Percentiles rank a stretch among this genome's conserved stretches.
These are phyloP conservation scores for Aspergillus bombycis DNA, from an alignment of 2,329 filamentous ascomycete species.

Conservation along the genomic window DNA sequence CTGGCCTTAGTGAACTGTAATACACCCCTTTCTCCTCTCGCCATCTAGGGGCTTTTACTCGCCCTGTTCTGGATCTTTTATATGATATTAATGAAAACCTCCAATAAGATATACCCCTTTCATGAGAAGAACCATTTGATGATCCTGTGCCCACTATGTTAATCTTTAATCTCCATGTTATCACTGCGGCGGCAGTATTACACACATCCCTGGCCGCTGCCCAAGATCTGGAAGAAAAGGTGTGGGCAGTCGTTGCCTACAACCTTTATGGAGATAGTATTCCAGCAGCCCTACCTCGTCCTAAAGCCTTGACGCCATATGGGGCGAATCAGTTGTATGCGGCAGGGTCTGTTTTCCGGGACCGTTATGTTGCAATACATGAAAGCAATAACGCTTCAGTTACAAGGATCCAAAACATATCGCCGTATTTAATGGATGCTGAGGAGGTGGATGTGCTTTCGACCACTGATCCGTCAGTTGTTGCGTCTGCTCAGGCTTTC, in stretches of 20 bases:
- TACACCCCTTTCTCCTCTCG: neutral
- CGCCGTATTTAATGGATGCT: slow-evolving; percentile 47
- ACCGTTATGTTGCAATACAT: slow-evolving; percentile 52
- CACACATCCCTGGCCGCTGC: slow-evolving; percentile 23
- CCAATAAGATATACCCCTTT: neutral
- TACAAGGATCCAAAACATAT: slow-evolving; percentile 50
- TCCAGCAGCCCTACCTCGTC: slow-evolving; percentile 44
- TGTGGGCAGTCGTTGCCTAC: slow-evolving; percentile 57
- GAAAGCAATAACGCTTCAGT: slow-evolving; percentile 25
- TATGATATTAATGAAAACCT: neutral
- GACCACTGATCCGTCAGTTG: slow-evolving; percentile 50
- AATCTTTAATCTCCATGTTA: slow-evolving; percentile 8
- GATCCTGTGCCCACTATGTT: slow-evolving; percentile 11
- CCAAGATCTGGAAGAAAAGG: slow-evolving; percentile 34
- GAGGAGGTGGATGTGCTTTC: slow-evolving; percentile 54
- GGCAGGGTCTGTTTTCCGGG: slow-evolving; percentile 55
- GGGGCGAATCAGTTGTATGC: slow-evolving; percentile 59
- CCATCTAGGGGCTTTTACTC: neutral
- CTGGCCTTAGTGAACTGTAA: neutral
- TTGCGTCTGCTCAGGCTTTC: slow-evolving; percentile 62
- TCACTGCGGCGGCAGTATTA: slow-evolving; percentile 20
- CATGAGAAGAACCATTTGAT: neutral
- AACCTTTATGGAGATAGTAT: slow-evolving; percentile 59
- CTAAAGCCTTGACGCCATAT: slow-evolving; percentile 52
- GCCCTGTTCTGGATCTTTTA: no score